Percentiles rank a stretch among this genome's conserved stretches.
phyloP scores from a whole-genome alignment of 2,329 filamentous ascomycete genomes.

The Nemania sp. region DNA sequence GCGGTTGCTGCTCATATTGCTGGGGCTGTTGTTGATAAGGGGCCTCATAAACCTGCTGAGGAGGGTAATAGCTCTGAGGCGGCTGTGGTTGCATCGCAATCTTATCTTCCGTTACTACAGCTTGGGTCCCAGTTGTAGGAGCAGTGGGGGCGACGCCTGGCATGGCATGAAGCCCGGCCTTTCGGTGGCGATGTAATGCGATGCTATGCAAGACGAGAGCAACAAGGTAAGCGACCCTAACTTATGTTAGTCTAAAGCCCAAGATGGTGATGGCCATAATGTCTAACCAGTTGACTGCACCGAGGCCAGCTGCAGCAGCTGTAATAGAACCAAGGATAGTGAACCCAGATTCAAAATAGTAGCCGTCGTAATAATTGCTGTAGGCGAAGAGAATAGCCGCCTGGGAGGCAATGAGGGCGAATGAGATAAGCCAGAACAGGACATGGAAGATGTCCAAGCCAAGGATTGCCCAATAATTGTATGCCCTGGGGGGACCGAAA shows the following conservation, averaged over 20 bases:
- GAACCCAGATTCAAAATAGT: constrained; percentile 44
- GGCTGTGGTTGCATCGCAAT: constrained; percentile 48
- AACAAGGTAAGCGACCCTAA: constrained; percentile 58
- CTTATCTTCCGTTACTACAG: constrained; percentile 47
- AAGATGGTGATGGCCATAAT: not conserved
- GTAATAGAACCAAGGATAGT: constrained; percentile 45
- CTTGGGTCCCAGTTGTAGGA: constrained; percentile 5
- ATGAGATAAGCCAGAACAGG: constrained; percentile 64
- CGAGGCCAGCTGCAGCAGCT: constrained; percentile 56
- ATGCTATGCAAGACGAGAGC: constrained; percentile 58
- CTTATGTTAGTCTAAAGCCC: constrained; percentile 22
- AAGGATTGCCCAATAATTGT: constrained; percentile 67
- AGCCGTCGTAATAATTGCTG: constrained; percentile 44
- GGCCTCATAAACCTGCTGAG: constrained; percentile 22
- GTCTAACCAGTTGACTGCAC: constrained; percentile 59
- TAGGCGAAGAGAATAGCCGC: constrained; percentile 47
- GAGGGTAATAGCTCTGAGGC: constrained; percentile 37
- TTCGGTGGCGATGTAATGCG: constrained; percentile 59
- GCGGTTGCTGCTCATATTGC: constrained; percentile 24
- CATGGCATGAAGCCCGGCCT: constrained; percentile 56
- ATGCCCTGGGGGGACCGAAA: constrained; percentile 55
- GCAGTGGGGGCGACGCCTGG: constrained; percentile 43
- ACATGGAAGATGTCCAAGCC: constrained; percentile 63
- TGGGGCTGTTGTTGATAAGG: constrained; percentile 14
- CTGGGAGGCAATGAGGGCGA: constrained; percentile 56